Percentiles rank a stretch among this genome's conserved stretches.
Evolutionary conservation across 2,329 filamentous ascomycete species (phyloP).

Genomic region (Coniosporium tulheliwenetii): DNA sequence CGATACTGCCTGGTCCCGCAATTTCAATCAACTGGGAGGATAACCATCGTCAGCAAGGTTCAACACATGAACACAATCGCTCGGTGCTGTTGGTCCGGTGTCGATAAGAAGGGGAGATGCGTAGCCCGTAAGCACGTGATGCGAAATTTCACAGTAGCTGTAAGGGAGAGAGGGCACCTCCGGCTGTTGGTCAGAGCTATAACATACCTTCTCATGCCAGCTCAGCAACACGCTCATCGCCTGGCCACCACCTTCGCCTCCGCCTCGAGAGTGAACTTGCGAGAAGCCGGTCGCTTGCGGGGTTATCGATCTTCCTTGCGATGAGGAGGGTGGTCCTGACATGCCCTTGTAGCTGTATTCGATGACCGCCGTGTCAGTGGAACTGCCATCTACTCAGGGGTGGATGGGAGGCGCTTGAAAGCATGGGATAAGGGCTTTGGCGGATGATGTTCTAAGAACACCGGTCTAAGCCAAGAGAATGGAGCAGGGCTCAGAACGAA

Average conservation of each 20-base stretch:
- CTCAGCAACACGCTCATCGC: conserved; percentile 94
- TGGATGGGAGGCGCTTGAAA: too few species aligned
- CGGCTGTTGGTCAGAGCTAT: background rate
- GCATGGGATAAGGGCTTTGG: too few species aligned
- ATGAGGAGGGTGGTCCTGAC: conserved; percentile 26
- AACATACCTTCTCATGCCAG: conserved; percentile 78
- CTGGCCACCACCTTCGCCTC: conserved; percentile 57
- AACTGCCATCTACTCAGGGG: too few species aligned
- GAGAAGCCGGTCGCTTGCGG: conserved; percentile 81
- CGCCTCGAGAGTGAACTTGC: conserved; percentile 49
- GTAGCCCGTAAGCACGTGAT: background rate
- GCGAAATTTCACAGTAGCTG: background rate
- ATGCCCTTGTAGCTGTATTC: conserved; percentile 76
- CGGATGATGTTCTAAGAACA: too few species aligned
- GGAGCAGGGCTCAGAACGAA: too few species aligned
- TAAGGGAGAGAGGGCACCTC: conserved; percentile 5
- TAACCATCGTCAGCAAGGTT: conserved; percentile 1
- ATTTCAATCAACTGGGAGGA: conserved; percentile 60
- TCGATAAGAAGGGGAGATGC: background rate
- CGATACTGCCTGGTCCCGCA: conserved; percentile 75
- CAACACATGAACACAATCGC: background rate
- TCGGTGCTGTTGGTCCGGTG: background rate
- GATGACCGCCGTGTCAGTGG: too few species aligned
- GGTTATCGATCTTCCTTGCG: conserved; percentile 30
- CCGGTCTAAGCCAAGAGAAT: too few species aligned